A percentile compares a stretch with the other conserved stretches of the same genome.
These are phyloP conservation scores for Populus hybrid DNA, from an alignment of 441 rosid genomes.

Conservation along the genomic window DNA sequence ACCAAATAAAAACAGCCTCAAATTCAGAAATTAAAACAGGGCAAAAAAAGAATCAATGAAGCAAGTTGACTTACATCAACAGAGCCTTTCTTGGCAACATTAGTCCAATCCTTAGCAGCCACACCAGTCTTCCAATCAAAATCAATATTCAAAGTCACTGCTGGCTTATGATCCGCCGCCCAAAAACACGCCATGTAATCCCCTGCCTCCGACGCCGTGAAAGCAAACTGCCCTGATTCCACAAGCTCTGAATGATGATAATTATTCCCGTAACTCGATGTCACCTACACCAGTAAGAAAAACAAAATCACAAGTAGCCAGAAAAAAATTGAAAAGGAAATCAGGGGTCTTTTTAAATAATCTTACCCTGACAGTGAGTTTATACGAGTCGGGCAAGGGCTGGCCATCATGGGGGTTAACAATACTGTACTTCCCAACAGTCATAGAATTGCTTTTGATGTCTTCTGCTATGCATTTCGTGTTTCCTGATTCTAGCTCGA, in stretches of 20 bases:
- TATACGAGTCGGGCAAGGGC: conserved; percentile 59
- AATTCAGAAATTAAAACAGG: neutral
- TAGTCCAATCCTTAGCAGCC: conserved; percentile 75
- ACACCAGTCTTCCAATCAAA: conserved; percentile 86
- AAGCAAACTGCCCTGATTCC: conserved; percentile 68
- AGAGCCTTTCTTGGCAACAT: conserved; percentile 76
- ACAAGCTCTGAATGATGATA: conserved; percentile 57
- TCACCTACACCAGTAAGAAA: conserved; percentile 40
- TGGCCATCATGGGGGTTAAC: conserved; percentile 58
- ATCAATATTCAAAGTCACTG: conserved; percentile 43
- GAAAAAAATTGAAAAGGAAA: neutral
- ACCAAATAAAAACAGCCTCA: neutral
- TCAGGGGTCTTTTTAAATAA: neutral
- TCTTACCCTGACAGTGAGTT: conserved; percentile 55
- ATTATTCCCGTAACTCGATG: conserved; percentile 60
- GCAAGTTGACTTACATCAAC: conserved; percentile 45
- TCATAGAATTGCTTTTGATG: conserved; percentile 53
- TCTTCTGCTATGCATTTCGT: conserved; percentile 88
- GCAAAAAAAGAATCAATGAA: neutral
- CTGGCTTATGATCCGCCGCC: conserved; percentile 44
- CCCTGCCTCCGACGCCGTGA: conserved; percentile 67
- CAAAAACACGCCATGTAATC: conserved; percentile 70
- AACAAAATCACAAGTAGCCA: neutral
- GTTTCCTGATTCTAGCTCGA: conserved; percentile 64
- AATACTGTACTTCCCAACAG: conserved; percentile 67